A percentile compares a stretch with the other conserved stretches of the same genome.
phyloP scores from a whole-genome alignment of 2,329 filamentous ascomycete genomes.

The Pleomassaria siparia region DNA sequence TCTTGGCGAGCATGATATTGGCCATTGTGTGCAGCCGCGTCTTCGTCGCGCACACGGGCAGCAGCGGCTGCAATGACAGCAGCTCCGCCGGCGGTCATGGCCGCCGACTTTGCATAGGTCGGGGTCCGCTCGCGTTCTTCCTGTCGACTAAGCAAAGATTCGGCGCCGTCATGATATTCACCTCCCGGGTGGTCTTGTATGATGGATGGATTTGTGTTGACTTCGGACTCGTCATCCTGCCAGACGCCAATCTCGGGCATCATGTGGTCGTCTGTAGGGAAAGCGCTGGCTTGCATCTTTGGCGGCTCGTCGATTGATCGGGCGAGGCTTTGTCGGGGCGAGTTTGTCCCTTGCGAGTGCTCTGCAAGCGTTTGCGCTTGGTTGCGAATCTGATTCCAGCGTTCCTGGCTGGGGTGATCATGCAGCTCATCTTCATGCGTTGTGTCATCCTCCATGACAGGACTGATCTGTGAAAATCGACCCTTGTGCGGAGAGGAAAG shows the following conservation, averaged over 20 bases:
- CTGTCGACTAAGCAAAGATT: slow-evolving; percentile 34
- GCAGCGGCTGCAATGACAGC: slow-evolving; percentile 57
- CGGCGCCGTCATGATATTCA: slow-evolving; percentile 48
- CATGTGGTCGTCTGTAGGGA: slow-evolving; percentile 69
- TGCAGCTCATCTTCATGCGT: slow-evolving; percentile 26
- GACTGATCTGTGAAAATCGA: slow-evolving; percentile 14
- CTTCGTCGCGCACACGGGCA: slow-evolving; percentile 29
- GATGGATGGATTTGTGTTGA: slow-evolving; percentile 82
- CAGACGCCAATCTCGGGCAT: slow-evolving; percentile 76
- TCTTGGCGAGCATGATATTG: slow-evolving; percentile 41
- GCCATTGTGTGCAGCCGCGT: slow-evolving; percentile 25
- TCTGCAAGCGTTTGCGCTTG: slow-evolving; percentile 43
- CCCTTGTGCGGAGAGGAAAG: slow-evolving; percentile 27
- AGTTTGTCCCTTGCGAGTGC: slow-evolving; percentile 43
- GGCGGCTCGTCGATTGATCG: slow-evolving; percentile 49
- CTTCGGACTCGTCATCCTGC: slow-evolving; percentile 61
- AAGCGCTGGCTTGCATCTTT: slow-evolving; percentile 68
- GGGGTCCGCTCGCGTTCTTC: slow-evolving; percentile 38
- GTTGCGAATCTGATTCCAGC: slow-evolving; percentile 44
- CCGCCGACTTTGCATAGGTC: slow-evolving; percentile 31
- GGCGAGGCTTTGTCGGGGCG: slow-evolving; percentile 58
- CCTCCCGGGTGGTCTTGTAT: slow-evolving; percentile 73
- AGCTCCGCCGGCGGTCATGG: slow-evolving; percentile 51
- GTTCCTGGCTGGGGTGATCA: slow-evolving; percentile 31
- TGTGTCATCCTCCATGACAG: slow-evolving; percentile 49